A percentile compares a stretch with the other conserved stretches of the same genome.
phyloP scores from a whole-genome alignment of 176 grass and related monocot species.

The Bonia amplexicaulis region DNA sequence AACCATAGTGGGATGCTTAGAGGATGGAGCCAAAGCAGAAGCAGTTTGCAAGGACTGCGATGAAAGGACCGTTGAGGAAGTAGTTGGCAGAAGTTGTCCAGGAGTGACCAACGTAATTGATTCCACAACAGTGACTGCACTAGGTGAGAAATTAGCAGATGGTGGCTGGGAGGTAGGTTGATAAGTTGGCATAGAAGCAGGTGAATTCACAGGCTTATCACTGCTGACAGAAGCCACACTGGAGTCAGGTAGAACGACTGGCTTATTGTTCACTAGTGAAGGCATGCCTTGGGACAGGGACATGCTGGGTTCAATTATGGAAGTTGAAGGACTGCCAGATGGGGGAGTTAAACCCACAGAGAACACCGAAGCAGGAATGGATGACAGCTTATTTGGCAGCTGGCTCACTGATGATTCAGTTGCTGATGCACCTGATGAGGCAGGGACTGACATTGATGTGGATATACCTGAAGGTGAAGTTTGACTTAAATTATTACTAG shows the following conservation, averaged over 20 bases:
- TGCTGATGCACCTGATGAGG: conserved; percentile 39
- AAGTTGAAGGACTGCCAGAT: conserved; percentile 28
- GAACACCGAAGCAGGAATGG: conserved; percentile 29
- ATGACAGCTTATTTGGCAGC: conserved; percentile 43
- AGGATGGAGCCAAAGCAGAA: conserved; percentile 5
- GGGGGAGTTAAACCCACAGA: conserved; percentile 42
- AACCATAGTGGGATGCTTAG: conserved; percentile 9
- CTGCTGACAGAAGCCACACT: conserved; percentile 32
- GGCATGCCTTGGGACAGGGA: conserved; percentile 25
- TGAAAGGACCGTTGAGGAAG: conserved; percentile 9
- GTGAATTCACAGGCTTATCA: conserved; percentile 36
- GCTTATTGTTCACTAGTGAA: conserved; percentile 38
- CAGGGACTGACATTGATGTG: conserved; percentile 13
- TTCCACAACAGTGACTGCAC: conserved; percentile 27
- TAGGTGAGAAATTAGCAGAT: conserved; percentile 17
- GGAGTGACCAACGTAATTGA: conserved; percentile 44
- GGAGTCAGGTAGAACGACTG: conserved; percentile 21
- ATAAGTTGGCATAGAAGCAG: conserved; percentile 29
- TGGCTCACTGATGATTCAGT: conserved; percentile 50
- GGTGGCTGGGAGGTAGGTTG: conserved; percentile 36
- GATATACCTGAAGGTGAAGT: conserved; percentile 38
- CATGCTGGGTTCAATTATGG: conserved; percentile 20
- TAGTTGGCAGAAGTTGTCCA: conserved; percentile 56
- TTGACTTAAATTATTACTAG: conserved; percentile 40
- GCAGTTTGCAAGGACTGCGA: conserved; percentile 32